Conservation (phyloP, 208 protist genomes). For the Crithidia brevicula region DNA sequence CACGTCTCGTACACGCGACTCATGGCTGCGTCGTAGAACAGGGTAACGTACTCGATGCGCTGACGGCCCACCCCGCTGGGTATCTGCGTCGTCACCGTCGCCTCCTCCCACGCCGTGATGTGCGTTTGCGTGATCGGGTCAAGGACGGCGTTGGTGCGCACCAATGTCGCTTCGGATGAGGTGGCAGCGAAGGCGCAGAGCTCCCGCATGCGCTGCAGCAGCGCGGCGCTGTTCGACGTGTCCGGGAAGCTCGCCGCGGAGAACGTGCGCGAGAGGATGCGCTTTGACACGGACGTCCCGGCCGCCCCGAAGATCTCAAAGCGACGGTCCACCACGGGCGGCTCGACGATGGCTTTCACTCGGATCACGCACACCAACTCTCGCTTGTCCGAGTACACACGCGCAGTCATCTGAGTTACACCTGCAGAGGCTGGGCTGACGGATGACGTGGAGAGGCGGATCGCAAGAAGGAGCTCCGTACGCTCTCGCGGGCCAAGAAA, state of each 20-base stretch:
- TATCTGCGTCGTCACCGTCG: conserved; percentile 59
- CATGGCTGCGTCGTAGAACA: conserved; percentile 77
- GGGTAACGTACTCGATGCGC: conserved; percentile 80
- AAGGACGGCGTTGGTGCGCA: conserved; percentile 70
- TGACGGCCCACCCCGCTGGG: conserved; percentile 46
- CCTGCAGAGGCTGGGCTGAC: not conserved
- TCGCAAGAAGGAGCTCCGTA: conserved; percentile 55
- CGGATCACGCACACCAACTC: conserved; percentile 73
- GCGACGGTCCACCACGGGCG: conserved; percentile 80
- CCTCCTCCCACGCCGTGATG: conserved; percentile 87
- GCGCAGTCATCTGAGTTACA: conserved; percentile 37
- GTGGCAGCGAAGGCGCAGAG: conserved; percentile 63
- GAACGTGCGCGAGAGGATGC: conserved; percentile 71
- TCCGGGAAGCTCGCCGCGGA: conserved; percentile 61
- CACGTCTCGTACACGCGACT: conserved; percentile 84
- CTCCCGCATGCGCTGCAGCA: conserved; percentile 73
- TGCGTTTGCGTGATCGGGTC: conserved; percentile 88
- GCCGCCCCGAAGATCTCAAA: conserved; percentile 81
- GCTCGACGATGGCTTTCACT: conserved; percentile 56
- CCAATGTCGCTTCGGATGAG: conserved; percentile 48
- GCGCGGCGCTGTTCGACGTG: conserved; percentile 30
- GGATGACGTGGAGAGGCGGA: conserved; percentile 48
- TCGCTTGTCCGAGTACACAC: conserved; percentile 65
- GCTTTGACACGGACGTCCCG: conserved; percentile 64
- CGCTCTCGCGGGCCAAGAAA: conserved; percentile 67